A percentile compares a stretch with the other conserved stretches of the same genome.
Evolutionary conservation across 345 rosid species (phyloP).

Genomic region (Turritis glabra): DNA sequence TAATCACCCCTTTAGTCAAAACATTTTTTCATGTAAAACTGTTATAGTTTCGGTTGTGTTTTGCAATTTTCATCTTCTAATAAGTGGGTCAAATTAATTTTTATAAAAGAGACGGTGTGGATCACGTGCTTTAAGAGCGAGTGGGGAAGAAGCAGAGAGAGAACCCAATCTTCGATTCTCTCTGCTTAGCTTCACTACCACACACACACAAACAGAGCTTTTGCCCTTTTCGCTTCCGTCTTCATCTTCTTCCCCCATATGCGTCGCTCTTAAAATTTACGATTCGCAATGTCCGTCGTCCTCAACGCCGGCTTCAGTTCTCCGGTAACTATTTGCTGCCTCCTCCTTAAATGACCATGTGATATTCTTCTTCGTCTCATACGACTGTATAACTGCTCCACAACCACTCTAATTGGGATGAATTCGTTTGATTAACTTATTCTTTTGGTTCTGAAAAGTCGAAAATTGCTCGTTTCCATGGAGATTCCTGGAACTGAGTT

Average conservation of each 20-base stretch:
- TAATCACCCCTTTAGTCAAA: too few species aligned
- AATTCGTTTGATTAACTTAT: neutral
- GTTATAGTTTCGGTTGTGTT: too few species aligned
- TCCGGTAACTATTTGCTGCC: conserved; percentile 27
- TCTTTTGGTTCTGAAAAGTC: neutral
- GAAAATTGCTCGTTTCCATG: neutral
- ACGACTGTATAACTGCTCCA: neutral
- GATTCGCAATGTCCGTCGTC: conserved; percentile 33
- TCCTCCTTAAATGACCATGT: neutral
- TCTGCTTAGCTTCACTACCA: conserved; percentile 33
- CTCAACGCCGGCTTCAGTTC: conserved; percentile 38
- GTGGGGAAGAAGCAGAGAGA: neutral
- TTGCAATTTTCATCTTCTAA: too few species aligned
- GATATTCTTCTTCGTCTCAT: neutral
- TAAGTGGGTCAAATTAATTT: too few species aligned
- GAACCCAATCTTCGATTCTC: conserved; percentile 30
- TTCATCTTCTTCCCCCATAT: neutral
- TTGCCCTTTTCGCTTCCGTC: conserved; percentile 1
- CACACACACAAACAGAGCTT: conserved; percentile 12
- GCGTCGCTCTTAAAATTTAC: conserved; percentile 11
- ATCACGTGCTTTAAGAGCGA: conserved; percentile 6
- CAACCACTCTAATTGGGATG: neutral
- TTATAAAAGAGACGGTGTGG: neutral
- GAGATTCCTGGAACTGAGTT: neutral
- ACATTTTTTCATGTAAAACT: too few species aligned